A percentile compares a stretch with the other conserved stretches of the same genome.
Conservation (phyloP, 768 basidiomycete genomes). For the Dentipellis sp. region DNA sequence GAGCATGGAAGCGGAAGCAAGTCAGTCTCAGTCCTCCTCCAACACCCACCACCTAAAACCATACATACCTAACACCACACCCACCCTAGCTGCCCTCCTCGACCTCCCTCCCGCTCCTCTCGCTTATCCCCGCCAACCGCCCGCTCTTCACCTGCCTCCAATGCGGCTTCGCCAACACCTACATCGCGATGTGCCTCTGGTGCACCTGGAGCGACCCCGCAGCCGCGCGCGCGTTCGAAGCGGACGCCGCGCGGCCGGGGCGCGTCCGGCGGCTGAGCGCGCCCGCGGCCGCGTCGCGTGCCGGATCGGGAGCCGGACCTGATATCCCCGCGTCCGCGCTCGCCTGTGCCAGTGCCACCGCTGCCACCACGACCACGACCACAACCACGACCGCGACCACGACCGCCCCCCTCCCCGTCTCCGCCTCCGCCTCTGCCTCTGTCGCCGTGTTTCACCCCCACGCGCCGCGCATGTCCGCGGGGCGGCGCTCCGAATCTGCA, state of each 20-base stretch:
- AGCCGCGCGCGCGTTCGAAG: conserved; percentile 4
- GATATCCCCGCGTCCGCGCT: too few species aligned
- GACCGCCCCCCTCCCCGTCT: too few species aligned
- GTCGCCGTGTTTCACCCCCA: too few species aligned
- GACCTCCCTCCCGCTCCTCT: conserved; percentile 9
- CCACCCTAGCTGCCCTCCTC: neutral
- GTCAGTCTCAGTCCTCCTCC: neutral
- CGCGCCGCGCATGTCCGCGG: too few species aligned
- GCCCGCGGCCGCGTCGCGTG: neutral
- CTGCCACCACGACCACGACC: too few species aligned
- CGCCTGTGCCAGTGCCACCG: too few species aligned
- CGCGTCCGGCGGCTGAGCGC: neutral
- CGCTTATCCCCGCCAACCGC: conserved; percentile 6
- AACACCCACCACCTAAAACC: neutral
- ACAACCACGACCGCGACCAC: too few species aligned
- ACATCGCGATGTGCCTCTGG: conserved; percentile 14
- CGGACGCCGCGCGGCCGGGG: neutral
- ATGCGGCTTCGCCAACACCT: conserved; percentile 11
- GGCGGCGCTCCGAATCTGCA: too few species aligned
- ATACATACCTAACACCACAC: neutral
- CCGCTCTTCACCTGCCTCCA: conserved; percentile 11
- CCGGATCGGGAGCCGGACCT: too few species aligned
- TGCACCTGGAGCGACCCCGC: conserved; percentile 12
- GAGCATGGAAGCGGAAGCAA: conserved; percentile 10
- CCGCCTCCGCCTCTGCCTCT: too few species aligned